A percentile compares a stretch with the other conserved stretches of the same genome.
phyloP scores from a whole-genome alignment of 2,329 filamentous ascomycete genomes.

The Aaosphaeria arxii region DNA sequence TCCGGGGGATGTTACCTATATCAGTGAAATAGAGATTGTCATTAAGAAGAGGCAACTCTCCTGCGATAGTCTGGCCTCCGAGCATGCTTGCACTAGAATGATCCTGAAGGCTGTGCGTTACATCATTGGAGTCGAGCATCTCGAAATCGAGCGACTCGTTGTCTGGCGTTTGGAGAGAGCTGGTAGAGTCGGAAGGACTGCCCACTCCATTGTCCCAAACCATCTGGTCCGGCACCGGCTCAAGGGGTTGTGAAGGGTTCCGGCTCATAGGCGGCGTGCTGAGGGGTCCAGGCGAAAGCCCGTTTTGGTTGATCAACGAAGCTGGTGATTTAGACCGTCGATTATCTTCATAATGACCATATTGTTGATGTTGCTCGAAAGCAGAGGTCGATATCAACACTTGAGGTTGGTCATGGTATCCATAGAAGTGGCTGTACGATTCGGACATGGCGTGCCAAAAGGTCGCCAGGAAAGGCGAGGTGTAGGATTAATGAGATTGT shows the following conservation, averaged over 20 bases:
- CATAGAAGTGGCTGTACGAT: constrained; percentile 15
- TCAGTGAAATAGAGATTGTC: too few relatives aligned
- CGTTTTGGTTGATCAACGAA: constrained; percentile 31
- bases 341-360: constrained; percentile 18
- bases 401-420: constrained; percentile 18
- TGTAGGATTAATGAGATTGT: constrained; percentile 16
- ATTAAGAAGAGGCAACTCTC: too few relatives aligned
- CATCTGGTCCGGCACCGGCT: constrained; percentile 25
- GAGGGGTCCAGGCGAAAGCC: constrained; percentile 31
- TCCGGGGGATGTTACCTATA: too few relatives aligned
- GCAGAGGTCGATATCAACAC: constrained; percentile 9
- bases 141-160: constrained; percentile 30
- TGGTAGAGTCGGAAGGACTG: constrained; percentile 34
- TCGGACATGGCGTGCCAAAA: constrained; percentile 27
- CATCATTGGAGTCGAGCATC: constrained; percentile 18
- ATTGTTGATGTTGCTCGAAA: constrained; percentile 8
- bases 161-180: constrained; percentile 33
- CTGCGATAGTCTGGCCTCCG: too few relatives aligned
- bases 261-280: constrained; percentile 32
- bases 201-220: constrained; percentile 23
- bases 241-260: constrained; percentile 27
- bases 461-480: constrained; percentile 2
- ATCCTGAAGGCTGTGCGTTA: too few relatives aligned
- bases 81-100: too few relatives aligned
- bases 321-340: constrained; percentile 33